Base-by-base conservation (phyloP, 1,284 basidiomycete species). In the Vanrija pseudolonga region DNA sequence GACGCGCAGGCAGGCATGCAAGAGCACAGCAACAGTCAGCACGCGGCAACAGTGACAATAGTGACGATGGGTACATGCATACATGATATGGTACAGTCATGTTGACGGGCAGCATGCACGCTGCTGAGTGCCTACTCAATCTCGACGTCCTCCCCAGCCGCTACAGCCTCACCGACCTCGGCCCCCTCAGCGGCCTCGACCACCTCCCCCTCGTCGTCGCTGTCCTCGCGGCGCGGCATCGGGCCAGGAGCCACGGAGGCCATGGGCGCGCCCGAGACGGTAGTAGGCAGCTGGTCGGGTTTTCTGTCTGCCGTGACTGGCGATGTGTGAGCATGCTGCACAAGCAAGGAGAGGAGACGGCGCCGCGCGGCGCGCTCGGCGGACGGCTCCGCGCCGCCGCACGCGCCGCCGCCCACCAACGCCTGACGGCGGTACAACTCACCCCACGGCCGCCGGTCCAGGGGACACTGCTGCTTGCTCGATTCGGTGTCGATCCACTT, bases 391-490 rank as follows among this genome's bases (percentile, higher is more conserved):
- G n/a, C n/a, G n/a, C n/a, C n/a, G n/a, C n/a, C n/a, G n/a, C n/a
- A n/a, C n/a, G n/a, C n/a, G 38, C 38, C 17, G 38, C n/a, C 38
- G 6, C 9, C 38, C 38, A 6, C 14, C 38, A 1, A 6, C 19
- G n/a, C 38, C 19, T 11, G n/a, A n/a, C n/a, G n/a, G n/a, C 23
- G 43, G 2, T 26, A 6, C 3, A 7, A 82, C 88, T 64, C 65
- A 95, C 92, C 87, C 93, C 93, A 97, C 5, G 85, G 80, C 66
- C 90, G 80, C 42, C 93, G 81, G 69, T 96, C 93, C 87, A 97
- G 92, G 12, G 93, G 93, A 79, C 93, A 96, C 66, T 91, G 89
- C 64, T 88, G 85, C 71, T 94, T 94, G 36, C 88, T 90, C 15
- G 87, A 83, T 3, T 86, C 81, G 0, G 90, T 92, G 2, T 85